Percentiles rank a stretch among this genome's conserved stretches.
Conservation (phyloP, 169 alveolate genomes). For the Plasmodium knowlesi region DNA sequence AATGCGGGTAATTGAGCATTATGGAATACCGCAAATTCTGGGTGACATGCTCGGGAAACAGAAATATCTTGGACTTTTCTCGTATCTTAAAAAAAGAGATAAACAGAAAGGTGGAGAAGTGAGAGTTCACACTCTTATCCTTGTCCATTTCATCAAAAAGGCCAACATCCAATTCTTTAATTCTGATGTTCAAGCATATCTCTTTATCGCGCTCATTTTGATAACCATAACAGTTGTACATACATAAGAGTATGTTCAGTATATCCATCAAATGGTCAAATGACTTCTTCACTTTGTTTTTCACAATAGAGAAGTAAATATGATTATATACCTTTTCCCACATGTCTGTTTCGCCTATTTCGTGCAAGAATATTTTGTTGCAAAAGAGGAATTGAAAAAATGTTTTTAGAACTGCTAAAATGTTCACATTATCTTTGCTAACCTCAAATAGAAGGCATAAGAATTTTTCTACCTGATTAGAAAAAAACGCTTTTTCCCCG, state of each 20-base stretch:
- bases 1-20: slow-evolving; percentile 55
- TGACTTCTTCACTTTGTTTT: slow-evolving; percentile 21
- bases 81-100: slow-evolving; percentile 52
- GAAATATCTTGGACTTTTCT: slow-evolving; percentile 30
- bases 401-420: slow-evolving; percentile 36
- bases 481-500: neutral
- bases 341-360: slow-evolving; percentile 16
- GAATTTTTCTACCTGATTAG: slow-evolving; percentile 26
- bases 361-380: slow-evolving; percentile 28
- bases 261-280: slow-evolving; percentile 67
- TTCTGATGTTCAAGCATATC: slow-evolving; percentile 22
- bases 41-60: slow-evolving; percentile 54
- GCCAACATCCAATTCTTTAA: slow-evolving; percentile 10
- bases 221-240: slow-evolving; percentile 50
- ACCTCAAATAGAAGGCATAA: slow-evolving; percentile 32
- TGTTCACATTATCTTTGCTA: slow-evolving; percentile 34
- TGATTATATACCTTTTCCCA: slow-evolving; percentile 59
- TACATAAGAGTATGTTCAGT: slow-evolving; percentile 56
- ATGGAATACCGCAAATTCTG: slow-evolving; percentile 65
- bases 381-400: slow-evolving; percentile 57
- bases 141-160: slow-evolving; percentile 1
- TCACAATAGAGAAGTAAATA: slow-evolving; percentile 42
- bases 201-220: slow-evolving; percentile 31
- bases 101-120: slow-evolving; percentile 11
- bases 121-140: neutral